Base-by-base conservation (phyloP, 1,284 basidiomycete species). In the Ustilago sp. region DNA sequence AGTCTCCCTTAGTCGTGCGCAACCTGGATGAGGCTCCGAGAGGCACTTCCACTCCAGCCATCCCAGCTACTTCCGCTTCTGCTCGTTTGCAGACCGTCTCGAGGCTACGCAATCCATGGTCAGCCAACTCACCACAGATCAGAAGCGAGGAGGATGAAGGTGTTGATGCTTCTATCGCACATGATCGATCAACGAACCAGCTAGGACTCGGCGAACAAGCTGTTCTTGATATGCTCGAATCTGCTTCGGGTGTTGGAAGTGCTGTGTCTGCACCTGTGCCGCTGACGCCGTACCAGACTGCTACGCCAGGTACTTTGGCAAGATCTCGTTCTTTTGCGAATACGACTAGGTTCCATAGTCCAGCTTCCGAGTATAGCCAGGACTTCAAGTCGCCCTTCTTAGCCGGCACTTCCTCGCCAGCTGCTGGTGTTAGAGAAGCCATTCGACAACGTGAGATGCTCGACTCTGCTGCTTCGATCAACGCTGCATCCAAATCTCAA, bases 181-280 rank as follows among this genome's bases (percentile, higher is more conserved):
- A 54, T 13, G 68, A 74, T 32, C 66, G 68, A 5, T 63, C 57
- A 31, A 71, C 51, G 41, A 59, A 66, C 15, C 55, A 55, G 39
- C 47, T 80, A 8, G 78, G 51, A 8, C 35, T 35, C 4, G 78
- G 63, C 31, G 80, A 81, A 48, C 55, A 65, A 19, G 78, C 80
- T 4, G 80, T 80, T 11, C 70, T 81, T 34, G 66, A 74, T 57
- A 80, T 81, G 80, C 77, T 81, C 38, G 80, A 78, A n/a, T 59
- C 69, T 4, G 56, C 54, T 28, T 66, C 74, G 8, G 54, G n/a
- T 6, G 35, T 65, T 17, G 55, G 55, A 36, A 74, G 60, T 31
- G 52, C 64, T 15, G 55, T 59, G 1, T 67, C 68, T 15, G 67
- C 63, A 3, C 63, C 68, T 23, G 56, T 68, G 15, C 65, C 71